phyloP scores from a whole-genome alignment of 2,329 filamentous ascomycete genomes.

The Diplodia corticola region DNA sequence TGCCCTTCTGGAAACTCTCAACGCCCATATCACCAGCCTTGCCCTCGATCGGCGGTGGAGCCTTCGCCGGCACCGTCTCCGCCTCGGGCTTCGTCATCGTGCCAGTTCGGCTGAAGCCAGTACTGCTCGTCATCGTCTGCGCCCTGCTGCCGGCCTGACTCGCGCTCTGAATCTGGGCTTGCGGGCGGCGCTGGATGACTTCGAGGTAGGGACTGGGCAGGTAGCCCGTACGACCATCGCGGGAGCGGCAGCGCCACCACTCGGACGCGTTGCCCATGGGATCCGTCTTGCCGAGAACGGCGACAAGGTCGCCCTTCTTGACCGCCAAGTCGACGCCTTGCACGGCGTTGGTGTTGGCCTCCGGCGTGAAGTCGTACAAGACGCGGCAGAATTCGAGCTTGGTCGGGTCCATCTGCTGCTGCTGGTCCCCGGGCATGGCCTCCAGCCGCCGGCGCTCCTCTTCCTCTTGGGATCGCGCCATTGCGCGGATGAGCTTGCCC shows the following conservation, averaged over 20 bases:
- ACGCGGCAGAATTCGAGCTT: slow-evolving; percentile 97
- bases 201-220: slow-evolving; percentile 89
- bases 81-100: slow-evolving; percentile 40
- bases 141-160: slow-evolving; percentile 49
- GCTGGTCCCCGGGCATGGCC: slow-evolving; percentile 49
- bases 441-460: slow-evolving; percentile 66
- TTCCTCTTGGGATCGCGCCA: slow-evolving; percentile 83
- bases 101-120: slow-evolving; percentile 41
- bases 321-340: slow-evolving; percentile 84
- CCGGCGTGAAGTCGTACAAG: slow-evolving; percentile 89
- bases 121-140: slow-evolving; percentile 53
- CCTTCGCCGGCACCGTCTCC: slow-evolving; percentile 43
- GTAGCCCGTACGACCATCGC: slow-evolving; percentile 89
- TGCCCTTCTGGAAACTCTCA: slow-evolving; percentile 71
- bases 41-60: slow-evolving; percentile 52
- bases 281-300: slow-evolving; percentile 88
- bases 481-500: slow-evolving; percentile 87
- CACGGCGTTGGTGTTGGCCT: slow-evolving; percentile 55
- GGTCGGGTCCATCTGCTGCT: slow-evolving; percentile 68
- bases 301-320: slow-evolving; percentile 93
- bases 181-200: slow-evolving; percentile 61
- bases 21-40: slow-evolving; percentile 65
- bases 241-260: slow-evolving; percentile 94
- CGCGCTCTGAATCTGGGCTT: slow-evolving; percentile 46
- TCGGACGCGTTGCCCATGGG: slow-evolving; percentile 89